phyloP scores from a whole-genome alignment of 2,329 filamentous ascomycete genomes.

The Fusarium nygamai region DNA sequence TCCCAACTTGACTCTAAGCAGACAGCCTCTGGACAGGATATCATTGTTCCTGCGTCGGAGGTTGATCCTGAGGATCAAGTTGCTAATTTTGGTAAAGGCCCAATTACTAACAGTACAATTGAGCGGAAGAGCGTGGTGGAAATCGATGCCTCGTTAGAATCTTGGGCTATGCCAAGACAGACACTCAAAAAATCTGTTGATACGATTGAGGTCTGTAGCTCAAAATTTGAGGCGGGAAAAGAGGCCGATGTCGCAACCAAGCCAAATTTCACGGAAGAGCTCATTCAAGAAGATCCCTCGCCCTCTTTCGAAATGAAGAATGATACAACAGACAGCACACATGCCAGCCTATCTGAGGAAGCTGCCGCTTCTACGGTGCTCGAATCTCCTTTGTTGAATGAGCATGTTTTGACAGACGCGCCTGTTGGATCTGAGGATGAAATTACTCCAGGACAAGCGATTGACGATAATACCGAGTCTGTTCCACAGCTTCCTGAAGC shows the following conservation, averaged over 20 bases:
- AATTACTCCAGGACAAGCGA: background rate
- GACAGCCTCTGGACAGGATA: conserved; percentile 31
- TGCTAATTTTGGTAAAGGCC: background rate
- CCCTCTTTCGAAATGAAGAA: conserved; percentile 24
- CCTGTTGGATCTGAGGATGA: background rate
- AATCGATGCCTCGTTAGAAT: background rate
- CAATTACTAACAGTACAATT: conserved; percentile 24
- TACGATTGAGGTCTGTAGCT: background rate
- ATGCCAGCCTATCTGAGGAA: conserved; percentile 1
- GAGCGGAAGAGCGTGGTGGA: conserved; percentile 14
- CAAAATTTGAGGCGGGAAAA: background rate
- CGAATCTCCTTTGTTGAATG: background rate
- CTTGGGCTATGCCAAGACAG: background rate
- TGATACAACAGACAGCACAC: conserved; percentile 17
- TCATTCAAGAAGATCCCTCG: background rate
- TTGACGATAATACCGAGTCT: background rate
- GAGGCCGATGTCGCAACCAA: background rate
- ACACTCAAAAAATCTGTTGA: background rate
- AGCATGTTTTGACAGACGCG: conserved; percentile 6
- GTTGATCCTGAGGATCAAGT: conserved; percentile 30
- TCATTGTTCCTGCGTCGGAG: conserved; percentile 28
- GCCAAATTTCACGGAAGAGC: background rate
- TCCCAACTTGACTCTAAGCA: conserved; percentile 26
- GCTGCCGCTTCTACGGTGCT: background rate
- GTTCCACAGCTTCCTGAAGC: background rate